phyloP scores from a whole-genome alignment of 2,329 filamentous ascomycete species.

The Microsporum canis region DNA sequence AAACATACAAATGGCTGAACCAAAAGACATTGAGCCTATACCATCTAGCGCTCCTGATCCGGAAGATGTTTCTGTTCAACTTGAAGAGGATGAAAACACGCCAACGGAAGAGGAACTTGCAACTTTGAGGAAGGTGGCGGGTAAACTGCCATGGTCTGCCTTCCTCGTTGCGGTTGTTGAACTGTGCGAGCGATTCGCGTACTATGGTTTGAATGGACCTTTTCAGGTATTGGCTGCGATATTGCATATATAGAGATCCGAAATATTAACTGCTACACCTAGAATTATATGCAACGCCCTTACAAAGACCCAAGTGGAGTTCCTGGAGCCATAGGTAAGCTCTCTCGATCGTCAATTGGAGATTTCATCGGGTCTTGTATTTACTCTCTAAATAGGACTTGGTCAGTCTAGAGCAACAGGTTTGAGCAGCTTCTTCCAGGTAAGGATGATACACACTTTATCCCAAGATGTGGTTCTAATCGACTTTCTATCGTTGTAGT shows the following conservation, averaged over 20 bases:
- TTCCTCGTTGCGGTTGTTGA: constrained; percentile 48
- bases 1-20: background rate
- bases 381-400: constrained; percentile 14
- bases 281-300: constrained; percentile 43
- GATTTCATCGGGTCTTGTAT: background rate
- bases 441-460: background rate
- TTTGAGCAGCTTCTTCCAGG: constrained; percentile 43
- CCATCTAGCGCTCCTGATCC: background rate
- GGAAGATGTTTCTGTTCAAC: background rate
- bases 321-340: constrained; percentile 26
- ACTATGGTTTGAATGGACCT: constrained; percentile 44
- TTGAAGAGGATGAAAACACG: constrained; percentile 24
- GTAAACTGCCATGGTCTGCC: constrained; percentile 44
- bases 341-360: background rate
- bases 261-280: background rate
- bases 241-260: background rate
- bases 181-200: constrained; percentile 48
- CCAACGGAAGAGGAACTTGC: constrained; percentile 42
- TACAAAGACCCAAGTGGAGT: constrained; percentile 27
- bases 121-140: constrained; percentile 42
- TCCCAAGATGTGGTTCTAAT: background rate
- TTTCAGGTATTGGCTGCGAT: constrained; percentile 27
- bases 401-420: constrained; percentile 37
- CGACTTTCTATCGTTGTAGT: constrained; percentile 16
- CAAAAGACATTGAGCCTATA: background rate